Conservation (phyloP, 352 stramenopile species). For the Phytophthora pinifolia region DNA sequence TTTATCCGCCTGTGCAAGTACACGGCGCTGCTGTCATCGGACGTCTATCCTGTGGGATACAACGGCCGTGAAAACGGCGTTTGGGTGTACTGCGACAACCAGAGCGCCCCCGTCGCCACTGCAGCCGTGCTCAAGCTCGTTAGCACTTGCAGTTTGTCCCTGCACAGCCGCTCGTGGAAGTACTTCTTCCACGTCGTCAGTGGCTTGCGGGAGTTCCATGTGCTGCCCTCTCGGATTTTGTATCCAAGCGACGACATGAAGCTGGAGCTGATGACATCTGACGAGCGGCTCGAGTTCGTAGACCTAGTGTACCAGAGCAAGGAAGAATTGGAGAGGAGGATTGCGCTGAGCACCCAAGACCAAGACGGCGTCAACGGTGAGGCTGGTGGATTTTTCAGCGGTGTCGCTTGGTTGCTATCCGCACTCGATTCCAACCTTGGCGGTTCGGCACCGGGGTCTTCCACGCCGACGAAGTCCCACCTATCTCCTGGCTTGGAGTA, state of each 20-base stretch:
- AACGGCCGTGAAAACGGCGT: conserved; percentile 57
- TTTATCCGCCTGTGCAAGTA: conserved; percentile 69
- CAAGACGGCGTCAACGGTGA: conserved; percentile 17
- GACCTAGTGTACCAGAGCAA: conserved; percentile 61
- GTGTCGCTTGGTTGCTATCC: conserved; percentile 71
- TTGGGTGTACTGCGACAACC: conserved; percentile 64
- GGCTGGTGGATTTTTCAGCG: conserved; percentile 63
- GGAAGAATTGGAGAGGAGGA: conserved; percentile 47
- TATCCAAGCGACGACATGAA: conserved; percentile 31
- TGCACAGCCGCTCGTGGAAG: conserved; percentile 57
- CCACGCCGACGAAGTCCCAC: conserved; percentile 16
- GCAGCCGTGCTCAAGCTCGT: conserved; percentile 73
- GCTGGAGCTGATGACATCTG: conserved; percentile 42
- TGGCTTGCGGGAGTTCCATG: conserved; percentile 63
- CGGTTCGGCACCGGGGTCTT: conserved; percentile 16
- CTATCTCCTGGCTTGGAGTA: conserved; percentile 34
- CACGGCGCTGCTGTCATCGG: conserved; percentile 56
- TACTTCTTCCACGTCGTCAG: conserved; percentile 64
- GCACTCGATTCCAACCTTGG: conserved; percentile 56
- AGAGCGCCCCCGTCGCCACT: conserved; percentile 66
- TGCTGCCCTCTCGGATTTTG: conserved; percentile 52
- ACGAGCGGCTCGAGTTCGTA: conserved; percentile 60
- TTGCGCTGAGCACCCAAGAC: conserved; percentile 43
- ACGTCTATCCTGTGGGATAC: conserved; percentile 62
- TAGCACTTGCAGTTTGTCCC: conserved; percentile 51